phyloP scores from a whole-genome alignment of 2,329 filamentous ascomycete genomes.

The Furcasterigmium furcatum region DNA sequence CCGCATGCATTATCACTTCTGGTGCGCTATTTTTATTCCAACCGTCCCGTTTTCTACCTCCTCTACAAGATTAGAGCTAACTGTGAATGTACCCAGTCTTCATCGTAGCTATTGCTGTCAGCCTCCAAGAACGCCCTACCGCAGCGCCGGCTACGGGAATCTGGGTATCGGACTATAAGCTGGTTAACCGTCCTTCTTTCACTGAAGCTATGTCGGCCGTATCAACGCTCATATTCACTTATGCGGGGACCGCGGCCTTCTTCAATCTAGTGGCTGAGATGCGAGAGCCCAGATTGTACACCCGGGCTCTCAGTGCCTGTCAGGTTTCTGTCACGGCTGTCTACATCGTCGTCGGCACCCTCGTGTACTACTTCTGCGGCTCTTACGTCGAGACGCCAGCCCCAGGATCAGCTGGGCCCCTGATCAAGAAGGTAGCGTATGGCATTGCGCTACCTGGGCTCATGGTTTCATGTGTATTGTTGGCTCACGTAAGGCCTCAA shows the following conservation, averaged over 20 bases:
- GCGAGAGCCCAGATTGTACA: slow-evolving; percentile 23
- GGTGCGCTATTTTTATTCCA: too few species aligned
- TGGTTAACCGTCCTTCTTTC: slow-evolving; percentile 24
- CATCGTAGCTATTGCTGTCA: slow-evolving; percentile 22
- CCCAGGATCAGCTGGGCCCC: slow-evolving; percentile 36
- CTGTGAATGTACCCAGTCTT: slow-evolving; percentile 12
- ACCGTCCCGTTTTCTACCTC: not conserved
- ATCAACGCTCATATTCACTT: slow-evolving; percentile 30
- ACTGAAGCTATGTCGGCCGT: slow-evolving; percentile 22
- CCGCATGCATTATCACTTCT: slow-evolving; percentile 9
- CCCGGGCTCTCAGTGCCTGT: slow-evolving; percentile 18
- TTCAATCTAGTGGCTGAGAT: slow-evolving; percentile 28
- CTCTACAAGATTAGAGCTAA: not conserved
- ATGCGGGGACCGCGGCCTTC: slow-evolving; percentile 30
- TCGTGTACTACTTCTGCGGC: slow-evolving; percentile 43
- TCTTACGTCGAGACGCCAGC: slow-evolving; percentile 41
- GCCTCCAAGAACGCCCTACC: slow-evolving; percentile 21
- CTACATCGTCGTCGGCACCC: slow-evolving; percentile 26
- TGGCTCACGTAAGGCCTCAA: slow-evolving; percentile 18
- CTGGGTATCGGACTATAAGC: slow-evolving; percentile 21
- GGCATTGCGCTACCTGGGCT: slow-evolving; percentile 28
- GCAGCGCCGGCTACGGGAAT: slow-evolving; percentile 12
- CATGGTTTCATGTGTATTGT: slow-evolving; percentile 17
- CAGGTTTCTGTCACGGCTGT: slow-evolving; percentile 21
- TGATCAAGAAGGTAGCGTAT: slow-evolving; percentile 40